Conservation (phyloP, 495 filamentous ascomycete genomes). For the Geoglossum glabrum region DNA sequence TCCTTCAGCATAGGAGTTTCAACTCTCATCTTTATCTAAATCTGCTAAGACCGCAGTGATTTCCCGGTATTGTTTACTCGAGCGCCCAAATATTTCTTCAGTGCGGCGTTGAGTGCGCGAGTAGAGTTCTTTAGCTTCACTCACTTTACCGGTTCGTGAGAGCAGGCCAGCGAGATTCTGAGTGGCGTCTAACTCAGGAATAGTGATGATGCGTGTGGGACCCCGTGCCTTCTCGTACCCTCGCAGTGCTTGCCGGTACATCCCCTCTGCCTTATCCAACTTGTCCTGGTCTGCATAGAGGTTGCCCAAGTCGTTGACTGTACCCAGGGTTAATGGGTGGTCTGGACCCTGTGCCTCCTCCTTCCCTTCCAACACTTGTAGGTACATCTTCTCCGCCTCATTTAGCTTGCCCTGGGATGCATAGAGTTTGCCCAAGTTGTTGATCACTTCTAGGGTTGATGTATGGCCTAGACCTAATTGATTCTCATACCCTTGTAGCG, state of each 20-base stretch:
- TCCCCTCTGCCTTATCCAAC: conserved; percentile 5
- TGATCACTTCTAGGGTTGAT: too few species aligned
- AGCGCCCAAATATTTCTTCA: neutral
- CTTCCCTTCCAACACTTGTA: neutral
- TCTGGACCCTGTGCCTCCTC: conserved; percentile 1
- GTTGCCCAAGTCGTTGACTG: conserved; percentile 2
- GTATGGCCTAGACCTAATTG: neutral
- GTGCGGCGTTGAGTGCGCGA: neutral
- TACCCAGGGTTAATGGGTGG: neutral
- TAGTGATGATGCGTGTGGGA: neutral
- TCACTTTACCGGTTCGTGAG: neutral
- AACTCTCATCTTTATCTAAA: neutral
- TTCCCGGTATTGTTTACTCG: neutral
- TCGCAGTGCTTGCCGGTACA: conserved; percentile 7
- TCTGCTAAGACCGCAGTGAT: neutral
- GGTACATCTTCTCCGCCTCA: neutral
- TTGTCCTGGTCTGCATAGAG: conserved; percentile 4
- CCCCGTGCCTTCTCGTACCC: conserved; percentile 4
- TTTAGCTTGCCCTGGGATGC: neutral
- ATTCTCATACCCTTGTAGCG: conserved; percentile 4
- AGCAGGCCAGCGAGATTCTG: neutral
- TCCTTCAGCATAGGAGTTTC: neutral
- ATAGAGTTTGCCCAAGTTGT: too few species aligned
- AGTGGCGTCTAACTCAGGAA: neutral
- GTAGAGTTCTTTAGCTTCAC: neutral